phyloP scores from a whole-genome alignment of 2,329 filamentous ascomycete genomes.

The Diplocarpon mali region DNA sequence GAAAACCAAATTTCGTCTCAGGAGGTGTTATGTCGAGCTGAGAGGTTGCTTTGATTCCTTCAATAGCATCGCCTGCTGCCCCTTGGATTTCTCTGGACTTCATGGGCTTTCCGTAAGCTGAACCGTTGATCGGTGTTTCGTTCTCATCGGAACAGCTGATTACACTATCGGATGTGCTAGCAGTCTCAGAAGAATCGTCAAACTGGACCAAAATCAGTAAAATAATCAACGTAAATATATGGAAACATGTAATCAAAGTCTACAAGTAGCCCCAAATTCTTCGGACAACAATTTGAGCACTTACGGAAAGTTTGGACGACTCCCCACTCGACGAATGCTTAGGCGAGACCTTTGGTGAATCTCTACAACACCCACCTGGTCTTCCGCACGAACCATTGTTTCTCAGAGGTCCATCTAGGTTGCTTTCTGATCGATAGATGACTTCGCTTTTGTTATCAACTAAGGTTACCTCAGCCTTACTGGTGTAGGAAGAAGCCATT shows the following conservation, averaged over 20 bases:
- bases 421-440: constrained; percentile 16
- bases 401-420: constrained; percentile 5
- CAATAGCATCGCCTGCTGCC: background rate
- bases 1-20: constrained; percentile 4
- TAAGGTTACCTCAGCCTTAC: constrained; percentile 32
- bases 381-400: constrained; percentile 19
- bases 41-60: constrained; percentile 12
- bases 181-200: constrained; percentile 10
- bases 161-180: constrained; percentile 3
- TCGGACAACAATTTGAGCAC: too few species aligned
- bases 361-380: constrained; percentile 56
- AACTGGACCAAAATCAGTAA: too few species aligned
- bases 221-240: too few species aligned
- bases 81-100: constrained; percentile 10
- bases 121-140: constrained; percentile 6
- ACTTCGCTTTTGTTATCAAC: constrained; percentile 7
- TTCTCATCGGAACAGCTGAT: constrained; percentile 7
- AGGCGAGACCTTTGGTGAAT: constrained; percentile 39
- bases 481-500: constrained; percentile 55
- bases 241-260: too few species aligned
- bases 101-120: constrained; percentile 17
- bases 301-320: constrained; percentile 3
- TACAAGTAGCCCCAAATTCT: too few species aligned
- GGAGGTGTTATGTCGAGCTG: constrained; percentile 10
- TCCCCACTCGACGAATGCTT: constrained; percentile 2